A percentile compares a stretch with the other conserved stretches of the same genome.
Evolutionary conservation across 805 yeast species (phyloP).

Genomic region (Lipomyces mesembrius): DNA sequence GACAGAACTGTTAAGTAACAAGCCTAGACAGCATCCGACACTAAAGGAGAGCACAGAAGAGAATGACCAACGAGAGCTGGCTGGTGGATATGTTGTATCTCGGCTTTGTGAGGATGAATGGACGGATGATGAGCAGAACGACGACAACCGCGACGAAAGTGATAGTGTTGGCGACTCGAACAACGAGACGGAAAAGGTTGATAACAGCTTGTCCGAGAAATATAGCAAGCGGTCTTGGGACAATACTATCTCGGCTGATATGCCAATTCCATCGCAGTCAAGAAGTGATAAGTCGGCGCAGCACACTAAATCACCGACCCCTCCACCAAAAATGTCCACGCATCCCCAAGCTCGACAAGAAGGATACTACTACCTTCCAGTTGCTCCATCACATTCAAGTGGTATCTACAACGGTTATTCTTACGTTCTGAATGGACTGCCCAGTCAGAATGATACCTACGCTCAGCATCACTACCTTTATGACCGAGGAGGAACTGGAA

Average conservation of each 20-base stretch:
- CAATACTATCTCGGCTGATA: not conserved
- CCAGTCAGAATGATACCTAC: not conserved
- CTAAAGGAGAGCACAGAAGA: conserved; percentile 1
- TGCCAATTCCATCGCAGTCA: not conserved
- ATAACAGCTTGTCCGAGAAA: not conserved
- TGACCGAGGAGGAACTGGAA: not conserved
- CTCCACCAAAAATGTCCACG: not conserved
- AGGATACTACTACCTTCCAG: conserved; percentile 1
- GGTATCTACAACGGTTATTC: not conserved
- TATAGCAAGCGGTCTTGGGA: not conserved
- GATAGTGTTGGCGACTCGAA: not conserved
- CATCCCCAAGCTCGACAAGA: not conserved
- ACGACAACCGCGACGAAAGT: not conserved
- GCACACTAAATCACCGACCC: not conserved
- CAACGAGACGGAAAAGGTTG: not conserved
- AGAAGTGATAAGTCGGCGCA: not conserved
- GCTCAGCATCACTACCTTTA: not conserved
- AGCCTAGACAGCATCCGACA: not conserved
- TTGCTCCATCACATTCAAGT: not conserved
- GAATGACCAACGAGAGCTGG: not conserved
- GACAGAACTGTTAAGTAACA: conserved; percentile 2
- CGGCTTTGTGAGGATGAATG: not conserved
- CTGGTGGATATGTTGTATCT: not conserved
- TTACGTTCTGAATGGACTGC: not conserved
- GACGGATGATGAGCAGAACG: not conserved